Evolutionary conservation across 1,284 basidiomycete genomes (phyloP), one percentile per base, ranked within the genome.

Genomic region (Fomitopsis pinicola): DNA sequence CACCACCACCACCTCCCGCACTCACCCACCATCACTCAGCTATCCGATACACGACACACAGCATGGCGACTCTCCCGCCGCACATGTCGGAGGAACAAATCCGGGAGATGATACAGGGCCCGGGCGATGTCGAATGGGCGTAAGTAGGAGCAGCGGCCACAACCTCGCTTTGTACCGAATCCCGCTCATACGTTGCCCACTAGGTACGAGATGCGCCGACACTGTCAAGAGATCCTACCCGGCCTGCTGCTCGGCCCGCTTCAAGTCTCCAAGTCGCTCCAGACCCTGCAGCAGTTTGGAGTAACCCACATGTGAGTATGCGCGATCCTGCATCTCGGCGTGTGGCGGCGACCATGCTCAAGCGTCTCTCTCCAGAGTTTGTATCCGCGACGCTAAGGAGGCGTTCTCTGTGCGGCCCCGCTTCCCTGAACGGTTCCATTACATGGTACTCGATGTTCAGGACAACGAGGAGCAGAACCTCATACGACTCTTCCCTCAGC

Each of bases 161-260:
- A 55, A 55, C 14, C 30, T 36, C 38, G 42, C 36, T 10, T 33
- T 30, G 9, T 42, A 46, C 54, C n/a, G 14, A 2, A n/a, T 12
- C 5, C 12, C 38, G 57, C 57, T 58, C 44, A 50, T 30, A n/a
- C 33, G 8, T 30, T 19, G n/a, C 30, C 15, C 10, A 14, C n/a
- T 62, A 95, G 93, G 71, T 97, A 97, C 71, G 95, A 97, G 74
- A 97, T 97, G 95, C 83, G 95, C 46, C 79, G 95, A 50, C 89
- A 96, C 71, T 94, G 94, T 66, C 95, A 98, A 76, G 87, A 95
- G 74, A 95, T 97, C 67, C 79, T 97, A 0, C 93, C 93, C 2
- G 86, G 86, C 10, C 83, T 98, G 45, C 83, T 87, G 50, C 84
- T 97, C 1, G 95, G 95, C 0, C 94, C 95, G 1, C 94, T 95